Evolutionary conservation across 495 filamentous ascomycete genomes (phyloP).

Genomic region (Lepraria neglecta): DNA sequence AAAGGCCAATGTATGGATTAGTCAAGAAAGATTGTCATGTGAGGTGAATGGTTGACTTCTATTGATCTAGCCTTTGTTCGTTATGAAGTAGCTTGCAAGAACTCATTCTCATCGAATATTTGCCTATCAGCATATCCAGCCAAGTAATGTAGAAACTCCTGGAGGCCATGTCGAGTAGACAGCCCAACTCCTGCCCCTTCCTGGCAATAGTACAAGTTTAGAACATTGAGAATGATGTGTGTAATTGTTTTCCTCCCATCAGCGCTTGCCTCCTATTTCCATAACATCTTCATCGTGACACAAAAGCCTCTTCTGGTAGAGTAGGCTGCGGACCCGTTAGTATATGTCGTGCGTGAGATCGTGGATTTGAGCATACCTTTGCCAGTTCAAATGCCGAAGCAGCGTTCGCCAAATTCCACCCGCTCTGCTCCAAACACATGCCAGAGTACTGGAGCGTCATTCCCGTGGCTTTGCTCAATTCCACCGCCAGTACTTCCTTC

Average conservation of each 20-base stretch:
- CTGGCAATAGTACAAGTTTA: neutral
- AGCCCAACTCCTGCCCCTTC: neutral
- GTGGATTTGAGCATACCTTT: slow-evolving; percentile 19
- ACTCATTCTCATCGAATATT: neutral
- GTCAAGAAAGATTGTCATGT: too few relatives aligned
- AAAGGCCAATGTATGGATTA: too few relatives aligned
- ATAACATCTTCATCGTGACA: neutral
- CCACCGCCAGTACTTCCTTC: slow-evolving; percentile 56
- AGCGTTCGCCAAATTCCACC: slow-evolving; percentile 68
- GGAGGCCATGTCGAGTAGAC: neutral
- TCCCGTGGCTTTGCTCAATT: slow-evolving; percentile 60
- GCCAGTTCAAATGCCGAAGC: slow-evolving; percentile 54
- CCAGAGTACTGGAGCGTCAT: slow-evolving; percentile 68
- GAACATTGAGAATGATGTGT: too few relatives aligned
- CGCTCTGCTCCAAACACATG: slow-evolving; percentile 61
- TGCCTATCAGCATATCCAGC: slow-evolving; percentile 1
- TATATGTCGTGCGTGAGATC: neutral
- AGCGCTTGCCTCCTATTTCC: neutral
- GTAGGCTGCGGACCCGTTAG: neutral
- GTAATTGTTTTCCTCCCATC: neutral
- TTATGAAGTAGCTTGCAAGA: neutral
- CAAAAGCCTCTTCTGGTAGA: neutral
- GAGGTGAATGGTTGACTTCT: neutral
- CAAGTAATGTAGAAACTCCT: neutral
- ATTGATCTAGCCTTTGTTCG: neutral